phyloP scores from a whole-genome alignment of 352 stramenopile species.

The Pythium sp. region DNA sequence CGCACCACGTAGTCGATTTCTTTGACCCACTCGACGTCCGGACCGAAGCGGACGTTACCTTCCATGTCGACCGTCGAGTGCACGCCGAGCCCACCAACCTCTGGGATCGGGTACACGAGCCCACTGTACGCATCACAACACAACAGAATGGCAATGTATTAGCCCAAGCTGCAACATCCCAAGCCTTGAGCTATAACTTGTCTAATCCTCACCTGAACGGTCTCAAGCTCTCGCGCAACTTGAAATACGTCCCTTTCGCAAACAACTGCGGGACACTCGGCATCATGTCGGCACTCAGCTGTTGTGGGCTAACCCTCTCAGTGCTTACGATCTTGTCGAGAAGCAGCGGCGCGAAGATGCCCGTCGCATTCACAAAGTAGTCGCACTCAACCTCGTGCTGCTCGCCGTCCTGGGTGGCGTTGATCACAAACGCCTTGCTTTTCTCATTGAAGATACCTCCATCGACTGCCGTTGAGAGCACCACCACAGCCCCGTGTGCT shows the following conservation, averaged over 20 bases:
- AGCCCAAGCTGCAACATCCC: neutral
- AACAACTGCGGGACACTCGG: conserved; percentile 67
- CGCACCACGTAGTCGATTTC: conserved; percentile 83
- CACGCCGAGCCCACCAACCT: conserved; percentile 93
- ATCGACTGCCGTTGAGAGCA: conserved; percentile 64
- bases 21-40: conserved; percentile 95
- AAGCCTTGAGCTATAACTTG: neutral
- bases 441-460: conserved; percentile 29
- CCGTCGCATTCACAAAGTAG: conserved; percentile 92
- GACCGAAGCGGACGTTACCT: conserved; percentile 94
- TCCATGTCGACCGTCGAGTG: conserved; percentile 94
- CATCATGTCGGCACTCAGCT: neutral
- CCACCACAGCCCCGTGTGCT: conserved; percentile 79
- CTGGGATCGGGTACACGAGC: conserved; percentile 96
- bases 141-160: neutral
- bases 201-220: conserved; percentile 50
- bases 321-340: conserved; percentile 26
- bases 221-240: conserved; percentile 41
- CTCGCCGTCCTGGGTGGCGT: conserved; percentile 34
- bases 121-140: conserved; percentile 30
- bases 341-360: conserved; percentile 70
- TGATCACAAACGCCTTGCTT: conserved; percentile 34
- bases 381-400: conserved; percentile 82
- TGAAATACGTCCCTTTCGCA: conserved; percentile 97
- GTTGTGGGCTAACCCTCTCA: no score